These are phyloP conservation scores for Linnemannia elongata DNA, from an alignment of 192 early-diverging fungal genomes.

Conservation along the genomic window DNA sequence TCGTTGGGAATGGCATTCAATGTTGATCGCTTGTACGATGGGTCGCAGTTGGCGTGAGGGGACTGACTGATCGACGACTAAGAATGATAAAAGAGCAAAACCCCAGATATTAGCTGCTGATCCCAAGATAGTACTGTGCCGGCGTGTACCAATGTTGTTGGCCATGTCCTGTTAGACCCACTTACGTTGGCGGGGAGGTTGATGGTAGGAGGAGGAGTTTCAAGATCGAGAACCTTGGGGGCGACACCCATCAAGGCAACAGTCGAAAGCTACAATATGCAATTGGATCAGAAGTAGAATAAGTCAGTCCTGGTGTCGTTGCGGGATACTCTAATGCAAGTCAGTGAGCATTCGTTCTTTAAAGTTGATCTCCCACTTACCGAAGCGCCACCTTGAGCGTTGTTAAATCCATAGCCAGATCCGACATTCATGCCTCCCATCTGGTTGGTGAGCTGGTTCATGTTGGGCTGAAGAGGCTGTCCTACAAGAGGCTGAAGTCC, in stretches of 20 bases:
- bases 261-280: constrained; percentile 31
- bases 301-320: background rate
- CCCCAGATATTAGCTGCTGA: background rate
- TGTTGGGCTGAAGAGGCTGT: constrained; percentile 9
- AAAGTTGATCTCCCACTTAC: background rate
- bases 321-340: background rate
- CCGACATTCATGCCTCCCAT: constrained; percentile 32
- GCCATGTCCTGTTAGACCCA: background rate
- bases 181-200: constrained; percentile 64
- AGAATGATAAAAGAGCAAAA: background rate
- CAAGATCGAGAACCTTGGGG: constrained; percentile 58
- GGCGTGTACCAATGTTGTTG: background rate
- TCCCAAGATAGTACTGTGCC: too few species aligned
- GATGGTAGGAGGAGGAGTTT: constrained; percentile 57
- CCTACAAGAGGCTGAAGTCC: constrained; percentile 14
- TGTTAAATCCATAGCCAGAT: constrained; percentile 28
- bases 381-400: background rate
- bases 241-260: constrained; percentile 62
- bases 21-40: constrained; percentile 90
- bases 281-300: background rate
- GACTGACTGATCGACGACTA: constrained; percentile 64
- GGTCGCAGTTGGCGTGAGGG: constrained; percentile 72
- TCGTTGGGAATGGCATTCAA: constrained; percentile 89
- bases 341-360: background rate
- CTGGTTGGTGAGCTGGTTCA: background rate